phyloP scores from a whole-genome alignment of 257 asterid species.

The Galeopsis tetrahit region DNA sequence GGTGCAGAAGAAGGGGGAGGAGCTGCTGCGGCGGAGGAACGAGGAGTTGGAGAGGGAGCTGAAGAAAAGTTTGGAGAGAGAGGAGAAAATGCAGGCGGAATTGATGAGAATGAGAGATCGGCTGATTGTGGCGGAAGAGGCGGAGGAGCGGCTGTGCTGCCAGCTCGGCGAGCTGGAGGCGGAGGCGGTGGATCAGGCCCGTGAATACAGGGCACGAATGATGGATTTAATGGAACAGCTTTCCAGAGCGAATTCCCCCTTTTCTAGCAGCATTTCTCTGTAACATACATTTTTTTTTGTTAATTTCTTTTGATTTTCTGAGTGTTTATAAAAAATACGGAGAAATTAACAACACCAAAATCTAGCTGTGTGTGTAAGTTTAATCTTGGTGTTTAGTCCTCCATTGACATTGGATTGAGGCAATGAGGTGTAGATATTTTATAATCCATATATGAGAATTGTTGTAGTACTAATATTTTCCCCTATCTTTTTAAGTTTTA shows the following conservation, averaged over 20 bases:
- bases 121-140: slow-evolving; percentile 82
- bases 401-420: slow-evolving; percentile 4
- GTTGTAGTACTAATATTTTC: neutral
- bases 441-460: neutral
- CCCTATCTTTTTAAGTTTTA: neutral
- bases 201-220: slow-evolving; percentile 49
- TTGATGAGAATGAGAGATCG: slow-evolving; percentile 45
- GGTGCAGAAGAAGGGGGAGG: slow-evolving; percentile 33
- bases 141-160: slow-evolving; percentile 81
- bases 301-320: neutral
- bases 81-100: slow-evolving; percentile 60
- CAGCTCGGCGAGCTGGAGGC: slow-evolving; percentile 92
- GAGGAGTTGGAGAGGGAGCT: slow-evolving; percentile 73
- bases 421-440: neutral
- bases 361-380: neutral
- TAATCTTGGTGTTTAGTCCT: slow-evolving; percentile 8
- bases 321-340: neutral
- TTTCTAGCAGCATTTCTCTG: slow-evolving; percentile 34
- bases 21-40: slow-evolving; percentile 58
- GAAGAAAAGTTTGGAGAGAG: slow-evolving; percentile 60
- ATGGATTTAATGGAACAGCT: slow-evolving; percentile 58
- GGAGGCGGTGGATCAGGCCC: slow-evolving; percentile 71
- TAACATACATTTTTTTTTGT: slow-evolving; percentile 17
- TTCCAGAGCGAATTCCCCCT: slow-evolving; percentile 37
- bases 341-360: neutral